Evolutionary conservation across 129 eudicot species (phyloP).

Genomic region (Artemisia annua): DNA sequence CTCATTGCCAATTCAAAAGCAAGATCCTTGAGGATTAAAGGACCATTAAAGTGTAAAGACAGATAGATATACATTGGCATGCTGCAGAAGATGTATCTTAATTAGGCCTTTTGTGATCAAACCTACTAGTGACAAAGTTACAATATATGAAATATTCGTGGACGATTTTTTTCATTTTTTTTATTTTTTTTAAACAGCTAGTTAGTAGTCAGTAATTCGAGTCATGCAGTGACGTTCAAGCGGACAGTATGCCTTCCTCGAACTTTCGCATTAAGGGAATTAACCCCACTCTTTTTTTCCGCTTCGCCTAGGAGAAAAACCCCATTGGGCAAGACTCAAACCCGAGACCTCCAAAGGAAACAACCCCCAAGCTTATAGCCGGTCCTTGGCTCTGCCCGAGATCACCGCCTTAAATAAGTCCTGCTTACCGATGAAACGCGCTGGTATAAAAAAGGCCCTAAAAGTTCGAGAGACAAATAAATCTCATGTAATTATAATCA

Average conservation of each 20-base stretch:
- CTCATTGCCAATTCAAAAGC: slow-evolving; percentile 28
- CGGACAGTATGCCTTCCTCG: neutral
- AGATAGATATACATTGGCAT: slow-evolving; percentile 13
- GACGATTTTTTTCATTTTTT: neutral
- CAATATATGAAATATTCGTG: neutral
- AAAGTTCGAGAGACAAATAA: no score
- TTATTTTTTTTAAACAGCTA: no score
- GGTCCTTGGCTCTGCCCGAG: no score
- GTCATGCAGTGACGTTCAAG: no score
- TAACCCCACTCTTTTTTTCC: neutral
- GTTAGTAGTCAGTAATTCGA: no score
- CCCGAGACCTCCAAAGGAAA: no score
- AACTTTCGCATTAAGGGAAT: neutral
- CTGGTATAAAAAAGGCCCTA: no score
- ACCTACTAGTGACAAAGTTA: neutral
- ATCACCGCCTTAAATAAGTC: no score
- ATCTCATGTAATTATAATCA: no score
- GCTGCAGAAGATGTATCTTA: slow-evolving; percentile 14
- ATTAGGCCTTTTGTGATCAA: slow-evolving; percentile 11
- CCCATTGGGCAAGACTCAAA: no score
- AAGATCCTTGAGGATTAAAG: slow-evolving; percentile 27
- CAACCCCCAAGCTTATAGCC: no score
- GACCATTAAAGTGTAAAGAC: slow-evolving; percentile 18
- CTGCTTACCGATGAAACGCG: no score
- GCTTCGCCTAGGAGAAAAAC: neutral